Evolutionary conservation across 75 land plant species (phyloP), one percentile per base, ranked within the genome.

Genomic region (Ceratopteris richardii): DNA sequence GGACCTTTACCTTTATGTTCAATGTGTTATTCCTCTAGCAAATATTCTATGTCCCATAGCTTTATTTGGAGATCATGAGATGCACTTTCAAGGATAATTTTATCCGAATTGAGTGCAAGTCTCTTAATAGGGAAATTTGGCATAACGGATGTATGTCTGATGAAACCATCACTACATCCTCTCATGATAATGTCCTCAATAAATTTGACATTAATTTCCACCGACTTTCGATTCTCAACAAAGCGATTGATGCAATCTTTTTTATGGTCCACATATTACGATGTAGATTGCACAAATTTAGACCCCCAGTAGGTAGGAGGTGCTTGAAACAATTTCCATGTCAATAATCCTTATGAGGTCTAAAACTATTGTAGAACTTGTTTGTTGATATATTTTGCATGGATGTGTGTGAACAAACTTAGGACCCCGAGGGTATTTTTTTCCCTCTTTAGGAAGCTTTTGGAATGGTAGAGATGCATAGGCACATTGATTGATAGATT

Each of bases 351-450:
- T 81, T 85, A 71, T 94, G 98, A 26, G 75, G 84, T 36, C 79
- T 31, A 61, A 90, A 85, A 30, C 70, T 58, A 44, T 74, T 80
- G 64, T 82, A 83, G 68, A 91, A 89, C 52, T 69, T 50, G 52
- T 82, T 87, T 51, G 90, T 90, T 20, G 96, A 96, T 96, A 94
- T 23, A 93, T 81, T 90, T 93, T n/a, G n/a, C n/a, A n/a, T n/a
- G n/a, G n/a, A n/a, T n/a, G n/a, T n/a, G n/a, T n/a, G n/a, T n/a
- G n/a, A n/a, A n/a, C n/a, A n/a, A n/a, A n/a, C n/a, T n/a, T n/a
- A n/a, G n/a, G n/a, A n/a, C n/a, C n/a, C n/a, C n/a, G n/a, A n/a
- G n/a, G n/a, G n/a, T n/a, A n/a, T n/a, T n/a, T n/a, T n/a, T n/a
- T n/a, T n/a, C n/a, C n/a, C n/a, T n/a, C n/a, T n/a, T n/a, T n/a